These are phyloP conservation scores for Hypoxylon sp. DNA, from an alignment of 2,329 filamentous ascomycete genomes.

Conservation along the genomic window DNA sequence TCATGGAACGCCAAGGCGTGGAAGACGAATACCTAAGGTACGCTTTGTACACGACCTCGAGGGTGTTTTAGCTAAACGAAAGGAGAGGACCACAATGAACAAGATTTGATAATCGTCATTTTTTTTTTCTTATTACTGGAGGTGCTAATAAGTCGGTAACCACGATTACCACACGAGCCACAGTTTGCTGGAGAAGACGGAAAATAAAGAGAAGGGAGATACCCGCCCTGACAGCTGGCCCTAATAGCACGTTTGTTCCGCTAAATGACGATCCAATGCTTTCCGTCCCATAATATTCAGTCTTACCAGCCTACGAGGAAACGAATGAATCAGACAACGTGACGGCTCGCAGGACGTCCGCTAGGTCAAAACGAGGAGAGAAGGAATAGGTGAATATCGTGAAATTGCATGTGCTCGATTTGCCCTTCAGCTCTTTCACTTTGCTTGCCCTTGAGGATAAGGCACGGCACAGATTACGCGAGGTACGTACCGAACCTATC, in stretches of 20 bases:
- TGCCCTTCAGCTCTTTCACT: too few relatives aligned
- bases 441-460: too few relatives aligned
- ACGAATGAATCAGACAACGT: too few relatives aligned
- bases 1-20: background rate
- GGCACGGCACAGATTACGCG: background rate
- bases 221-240: background rate
- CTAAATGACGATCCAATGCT: too few relatives aligned
- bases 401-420: too few relatives aligned
- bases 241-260: too few relatives aligned
- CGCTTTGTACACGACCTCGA: background rate
- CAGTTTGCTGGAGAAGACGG: background rate
- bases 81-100: constrained; percentile 7
- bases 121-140: background rate
- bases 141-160: background rate
- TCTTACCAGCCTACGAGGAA: too few relatives aligned
- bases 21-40: background rate
- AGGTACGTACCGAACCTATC: background rate
- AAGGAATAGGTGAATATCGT: too few relatives aligned
- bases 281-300: too few relatives aligned
- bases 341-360: too few relatives aligned
- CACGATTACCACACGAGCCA: too few relatives aligned
- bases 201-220: background rate
- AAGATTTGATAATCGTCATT: constrained; percentile 21
- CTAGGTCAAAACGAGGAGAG: too few relatives aligned
- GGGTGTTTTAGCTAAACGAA: background rate